Percentiles rank a stretch among this genome's conserved stretches.
phyloP scores from a whole-genome alignment of 2,329 filamentous ascomycete species.

The Thelonectria blattea region DNA sequence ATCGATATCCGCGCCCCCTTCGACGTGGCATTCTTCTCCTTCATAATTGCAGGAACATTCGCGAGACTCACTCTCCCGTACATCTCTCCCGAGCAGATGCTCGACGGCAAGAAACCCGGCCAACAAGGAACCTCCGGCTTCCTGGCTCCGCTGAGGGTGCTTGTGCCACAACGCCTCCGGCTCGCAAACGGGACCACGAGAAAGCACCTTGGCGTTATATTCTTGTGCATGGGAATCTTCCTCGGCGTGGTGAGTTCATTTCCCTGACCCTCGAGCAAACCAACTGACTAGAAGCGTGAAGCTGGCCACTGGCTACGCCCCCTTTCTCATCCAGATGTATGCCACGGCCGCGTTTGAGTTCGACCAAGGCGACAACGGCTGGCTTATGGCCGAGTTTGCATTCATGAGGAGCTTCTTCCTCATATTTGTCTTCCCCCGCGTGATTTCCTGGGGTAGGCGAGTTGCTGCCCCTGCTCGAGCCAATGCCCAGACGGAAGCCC shows the following conservation, averaged over 20 bases:
- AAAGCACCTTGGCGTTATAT: constrained; percentile 66
- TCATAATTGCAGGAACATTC: constrained; percentile 52
- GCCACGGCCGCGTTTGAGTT: constrained; percentile 62
- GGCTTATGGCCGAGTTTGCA: constrained; percentile 62
- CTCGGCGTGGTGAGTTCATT: constrained; percentile 60
- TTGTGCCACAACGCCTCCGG: constrained; percentile 62
- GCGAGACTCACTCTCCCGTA: constrained; percentile 52
- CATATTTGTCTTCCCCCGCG: constrained; percentile 58
- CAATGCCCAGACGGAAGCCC: not conserved
- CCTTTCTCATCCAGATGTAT: constrained; percentile 65
- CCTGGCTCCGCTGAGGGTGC: constrained; percentile 67
- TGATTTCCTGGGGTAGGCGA: constrained; percentile 54
- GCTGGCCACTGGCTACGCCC: constrained; percentile 72
- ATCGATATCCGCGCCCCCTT: constrained; percentile 71
- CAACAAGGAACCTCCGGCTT: constrained; percentile 55
- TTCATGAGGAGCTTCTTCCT: constrained; percentile 62
- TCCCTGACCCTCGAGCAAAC: not conserved
- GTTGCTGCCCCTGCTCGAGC: constrained; percentile 11
- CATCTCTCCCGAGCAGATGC: constrained; percentile 53
- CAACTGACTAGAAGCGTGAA: constrained; percentile 28
- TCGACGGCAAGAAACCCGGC: constrained; percentile 39
- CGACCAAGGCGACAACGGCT: constrained; percentile 61
- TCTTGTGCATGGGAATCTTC: constrained; percentile 71
- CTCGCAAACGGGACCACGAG: constrained; percentile 55
- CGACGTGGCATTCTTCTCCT: constrained; percentile 65